These are phyloP conservation scores for Kwoniella mangroviensis DNA, from an alignment of 768 basidiomycete species.

Conservation along the genomic window DNA sequence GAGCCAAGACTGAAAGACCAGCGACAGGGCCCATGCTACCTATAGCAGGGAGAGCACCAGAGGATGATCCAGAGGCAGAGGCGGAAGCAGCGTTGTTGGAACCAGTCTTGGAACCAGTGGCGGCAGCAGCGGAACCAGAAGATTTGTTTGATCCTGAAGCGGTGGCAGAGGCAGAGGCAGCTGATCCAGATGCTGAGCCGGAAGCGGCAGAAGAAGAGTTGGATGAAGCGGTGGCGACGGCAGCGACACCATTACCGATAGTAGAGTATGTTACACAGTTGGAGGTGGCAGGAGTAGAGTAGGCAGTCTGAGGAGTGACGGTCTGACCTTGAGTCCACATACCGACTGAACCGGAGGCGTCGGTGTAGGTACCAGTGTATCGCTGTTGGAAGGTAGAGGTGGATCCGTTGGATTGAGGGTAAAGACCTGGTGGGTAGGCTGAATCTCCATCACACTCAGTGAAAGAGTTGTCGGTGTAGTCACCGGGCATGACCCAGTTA, in stretches of 20 bases:
- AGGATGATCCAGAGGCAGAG: conserved; percentile 21
- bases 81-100: conserved; percentile 32
- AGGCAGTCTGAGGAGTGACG: conserved; percentile 55
- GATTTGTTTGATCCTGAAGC: conserved; percentile 28
- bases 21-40: conserved; percentile 33
- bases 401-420: conserved; percentile 55
- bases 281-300: conserved; percentile 57
- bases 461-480: conserved; percentile 59
- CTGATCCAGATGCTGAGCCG: conserved; percentile 62
- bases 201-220: conserved; percentile 51
- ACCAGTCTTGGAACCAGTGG: conserved; percentile 25
- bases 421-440: conserved; percentile 60
- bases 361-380: conserved; percentile 58
- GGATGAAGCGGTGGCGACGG: conserved; percentile 30
- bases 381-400: conserved; percentile 58
- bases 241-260: conserved; percentile 47
- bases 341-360: conserved; percentile 36
- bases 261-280: conserved; percentile 59
- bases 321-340: conserved; percentile 57
- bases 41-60: conserved; percentile 30
- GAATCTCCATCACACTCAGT: conserved; percentile 61
- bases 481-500: conserved; percentile 57
- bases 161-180: conserved; percentile 55
- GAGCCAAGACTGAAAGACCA: not conserved
- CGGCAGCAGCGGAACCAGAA: conserved; percentile 18